Conservation (phyloP, 202 grass and related monocot genomes). For the Saccharum hybrid region DNA sequence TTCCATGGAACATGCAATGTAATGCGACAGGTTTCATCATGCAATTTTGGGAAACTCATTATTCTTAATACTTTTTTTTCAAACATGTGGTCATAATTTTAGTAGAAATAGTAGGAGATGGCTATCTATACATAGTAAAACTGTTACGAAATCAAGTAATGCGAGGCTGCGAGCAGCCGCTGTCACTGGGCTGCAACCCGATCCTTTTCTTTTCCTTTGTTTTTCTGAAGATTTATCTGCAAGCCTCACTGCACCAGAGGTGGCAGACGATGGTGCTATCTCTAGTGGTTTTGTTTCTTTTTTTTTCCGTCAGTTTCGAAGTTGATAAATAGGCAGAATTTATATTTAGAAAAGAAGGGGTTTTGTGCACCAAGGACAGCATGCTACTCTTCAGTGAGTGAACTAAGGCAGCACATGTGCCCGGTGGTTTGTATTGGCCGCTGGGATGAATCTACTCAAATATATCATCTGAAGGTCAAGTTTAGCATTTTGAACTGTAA, state of each 20-base stretch:
- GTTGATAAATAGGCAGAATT: too few species aligned
- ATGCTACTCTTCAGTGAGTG: too few species aligned
- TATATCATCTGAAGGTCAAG: neutral
- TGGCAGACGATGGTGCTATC: too few species aligned
- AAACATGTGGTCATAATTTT: neutral
- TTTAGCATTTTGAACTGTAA: neutral
- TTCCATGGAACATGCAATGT: neutral
- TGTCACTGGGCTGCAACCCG: neutral
- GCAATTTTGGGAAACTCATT: conserved; percentile 3
- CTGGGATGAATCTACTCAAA: neutral
- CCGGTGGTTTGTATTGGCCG: too few species aligned
- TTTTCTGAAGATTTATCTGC: neutral
- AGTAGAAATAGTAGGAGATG: neutral
- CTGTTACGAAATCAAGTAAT: neutral
- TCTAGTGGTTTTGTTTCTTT: too few species aligned
- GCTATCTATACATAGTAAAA: neutral
- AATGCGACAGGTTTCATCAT: conserved; percentile 10
- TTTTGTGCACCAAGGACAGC: too few species aligned
- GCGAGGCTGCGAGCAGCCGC: neutral
- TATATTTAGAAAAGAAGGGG: too few species aligned
- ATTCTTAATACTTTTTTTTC: neutral
- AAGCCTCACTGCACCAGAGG: too few species aligned
- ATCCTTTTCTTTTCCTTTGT: neutral
- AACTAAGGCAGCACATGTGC: too few species aligned
- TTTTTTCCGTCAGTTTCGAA: too few species aligned